Percentiles rank a stretch among this genome's conserved stretches.
phyloP scores from a whole-genome alignment of 1,284 basidiomycete genomes.

The Xanthoconium separans region DNA sequence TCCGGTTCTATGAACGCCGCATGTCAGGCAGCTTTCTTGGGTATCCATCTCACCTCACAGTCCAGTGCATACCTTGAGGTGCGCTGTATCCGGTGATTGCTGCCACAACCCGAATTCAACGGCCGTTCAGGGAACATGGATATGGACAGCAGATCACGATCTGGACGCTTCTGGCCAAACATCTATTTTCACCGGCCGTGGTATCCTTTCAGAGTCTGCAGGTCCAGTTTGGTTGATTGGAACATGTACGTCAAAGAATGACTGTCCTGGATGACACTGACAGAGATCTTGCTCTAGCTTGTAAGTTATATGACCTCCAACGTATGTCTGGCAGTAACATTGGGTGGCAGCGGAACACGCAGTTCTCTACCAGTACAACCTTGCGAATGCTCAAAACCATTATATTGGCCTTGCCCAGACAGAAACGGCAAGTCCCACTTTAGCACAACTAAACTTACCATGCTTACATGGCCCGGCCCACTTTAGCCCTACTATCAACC shows the following conservation, averaged over 20 bases:
- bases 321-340: neutral
- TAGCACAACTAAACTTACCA: neutral
- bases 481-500: slow-evolving; percentile 66
- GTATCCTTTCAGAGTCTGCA: slow-evolving; percentile 51
- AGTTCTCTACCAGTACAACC: slow-evolving; percentile 61
- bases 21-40: slow-evolving; percentile 52
- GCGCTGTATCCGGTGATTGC: neutral
- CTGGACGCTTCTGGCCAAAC: slow-evolving; percentile 39
- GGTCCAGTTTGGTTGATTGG: slow-evolving; percentile 53
- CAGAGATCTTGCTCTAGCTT: slow-evolving; percentile 16
- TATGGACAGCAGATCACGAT: slow-evolving; percentile 61
- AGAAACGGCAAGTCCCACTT: slow-evolving; percentile 49
- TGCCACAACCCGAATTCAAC: neutral
- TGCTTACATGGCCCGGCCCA: neutral
- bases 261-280: neutral
- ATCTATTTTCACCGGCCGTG: slow-evolving; percentile 50
- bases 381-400: slow-evolving; percentile 62
- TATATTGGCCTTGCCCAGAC: slow-evolving; percentile 75
- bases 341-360: slow-evolving; percentile 58
- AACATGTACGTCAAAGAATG: slow-evolving; percentile 31
- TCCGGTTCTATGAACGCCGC: slow-evolving; percentile 28
- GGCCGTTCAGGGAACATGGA: slow-evolving; percentile 43
- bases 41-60: slow-evolving; percentile 47
- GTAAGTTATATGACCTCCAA: slow-evolving; percentile 13
- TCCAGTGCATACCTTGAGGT: slow-evolving; percentile 52